phyloP scores from a whole-genome alignment of 2,329 filamentous ascomycete species.

The Penicillium sp. region DNA sequence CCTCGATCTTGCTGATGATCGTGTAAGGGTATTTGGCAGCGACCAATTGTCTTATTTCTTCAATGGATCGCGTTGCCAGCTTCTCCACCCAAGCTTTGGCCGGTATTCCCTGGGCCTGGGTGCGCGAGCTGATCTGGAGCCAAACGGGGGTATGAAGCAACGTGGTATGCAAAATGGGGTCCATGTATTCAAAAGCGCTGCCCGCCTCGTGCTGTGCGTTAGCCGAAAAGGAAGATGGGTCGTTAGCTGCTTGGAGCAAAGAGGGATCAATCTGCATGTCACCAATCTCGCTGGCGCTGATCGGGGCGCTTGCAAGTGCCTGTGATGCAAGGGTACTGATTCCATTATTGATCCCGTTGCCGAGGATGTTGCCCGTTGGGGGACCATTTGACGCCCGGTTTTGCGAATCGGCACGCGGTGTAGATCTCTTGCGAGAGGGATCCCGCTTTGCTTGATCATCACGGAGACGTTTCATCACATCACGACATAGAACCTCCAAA shows the following conservation, averaged over 20 bases:
- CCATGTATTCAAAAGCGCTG: slow-evolving; percentile 36
- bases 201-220: slow-evolving; percentile 34
- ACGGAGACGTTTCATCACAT: slow-evolving; percentile 73
- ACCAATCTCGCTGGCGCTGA: slow-evolving; percentile 40
- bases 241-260: slow-evolving; percentile 57
- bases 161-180: slow-evolving; percentile 34
- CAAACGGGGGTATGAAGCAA: slow-evolving; percentile 58
- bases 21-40: slow-evolving; percentile 60
- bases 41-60: slow-evolving; percentile 63
- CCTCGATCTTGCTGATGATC: slow-evolving; percentile 61
- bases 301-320: slow-evolving; percentile 43
- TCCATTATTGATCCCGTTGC: slow-evolving; percentile 36
- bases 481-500: slow-evolving; percentile 68
- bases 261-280: slow-evolving; percentile 65
- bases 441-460: slow-evolving; percentile 63
- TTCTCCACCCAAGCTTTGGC: slow-evolving; percentile 63
- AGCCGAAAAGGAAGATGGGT: slow-evolving; percentile 42
- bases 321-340: slow-evolving; percentile 46
- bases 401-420: slow-evolving; percentile 22
- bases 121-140: slow-evolving; percentile 67
- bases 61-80: slow-evolving; percentile 57
- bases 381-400: slow-evolving; percentile 23
- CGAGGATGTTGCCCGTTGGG: slow-evolving; percentile 22
- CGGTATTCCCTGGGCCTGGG: slow-evolving; percentile 48
- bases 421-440: slow-evolving; percentile 44